Evolutionary conservation across 257 asterid genomes (phyloP), one percentile per base, ranked within the genome.

Genomic region (Solanum medicagineum): DNA sequence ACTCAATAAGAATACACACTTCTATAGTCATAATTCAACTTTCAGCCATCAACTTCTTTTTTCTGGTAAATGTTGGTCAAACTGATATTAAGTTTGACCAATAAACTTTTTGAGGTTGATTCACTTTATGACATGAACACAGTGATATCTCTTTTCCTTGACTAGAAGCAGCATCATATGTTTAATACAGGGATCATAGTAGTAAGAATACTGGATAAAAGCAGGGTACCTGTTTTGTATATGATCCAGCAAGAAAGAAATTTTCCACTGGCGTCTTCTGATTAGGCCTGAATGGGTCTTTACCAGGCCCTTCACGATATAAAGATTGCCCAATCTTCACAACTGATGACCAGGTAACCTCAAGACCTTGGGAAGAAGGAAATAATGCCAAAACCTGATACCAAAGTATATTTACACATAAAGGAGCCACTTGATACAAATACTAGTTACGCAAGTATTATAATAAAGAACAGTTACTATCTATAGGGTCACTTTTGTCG

Each of bases 231-330:
- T 96, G 99, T 81, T 96, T 96, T 45, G 99, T 96, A 88, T 96
- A 96, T 86, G 99, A 96, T 59, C 99, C 99, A 36, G 99, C 97
- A 77, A 96, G 98, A 92, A 95, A 96, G 92, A 96, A 95, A 87
- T 95, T 96, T 86, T 90, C 90, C 42, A 96, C 92, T 4, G 99
- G 99, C 6, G 99, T 97, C 91, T 88, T 95, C 91, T 97, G 99
- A 87, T 95, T 97, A 7, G 99, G 99, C 90, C 99, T 91, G 92
- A 97, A 97, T 81, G 99, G 98, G 90, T 97, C 99, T 89, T 89
- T 95, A 62, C 99, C 98, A 7, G 99, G 99, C 54, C 92, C 98
- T 92, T 97, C 99, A 62, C 98, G 98, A 74, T 97, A 97, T 79
- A 97, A 87, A 22, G 99, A 97, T 89, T 97, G 98, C 73, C 90